phyloP scores from a whole-genome alignment of 2,329 filamentous ascomycete species.

The Aspergillus phoenicis region DNA sequence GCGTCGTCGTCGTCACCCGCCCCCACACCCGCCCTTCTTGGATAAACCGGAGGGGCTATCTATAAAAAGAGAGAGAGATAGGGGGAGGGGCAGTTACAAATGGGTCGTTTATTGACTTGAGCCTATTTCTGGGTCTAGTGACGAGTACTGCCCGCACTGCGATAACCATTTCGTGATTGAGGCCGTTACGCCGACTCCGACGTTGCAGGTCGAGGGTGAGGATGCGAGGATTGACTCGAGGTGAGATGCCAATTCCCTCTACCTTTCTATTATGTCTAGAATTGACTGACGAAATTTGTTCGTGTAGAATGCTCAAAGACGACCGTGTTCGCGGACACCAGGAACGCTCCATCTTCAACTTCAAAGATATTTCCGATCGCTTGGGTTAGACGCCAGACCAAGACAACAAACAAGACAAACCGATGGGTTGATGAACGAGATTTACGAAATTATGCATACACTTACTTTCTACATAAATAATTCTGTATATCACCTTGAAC shows the following conservation, averaged over 20 bases:
- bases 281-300: not conserved
- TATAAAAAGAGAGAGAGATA: not conserved
- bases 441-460: constrained; percentile 32
- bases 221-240: constrained; percentile 81
- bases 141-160: constrained; percentile 98
- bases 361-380: constrained; percentile 72
- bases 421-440: constrained; percentile 29
- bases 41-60: not conserved
- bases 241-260: constrained; percentile 32
- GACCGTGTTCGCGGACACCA: constrained; percentile 69
- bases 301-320: constrained; percentile 79
- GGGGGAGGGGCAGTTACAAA: not conserved
- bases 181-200: constrained; percentile 78
- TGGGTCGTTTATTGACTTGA: not conserved
- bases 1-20: constrained; percentile 11
- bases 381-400: constrained; percentile 59
- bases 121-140: constrained; percentile 51
- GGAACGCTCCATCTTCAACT: constrained; percentile 71
- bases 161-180: constrained; percentile 98
- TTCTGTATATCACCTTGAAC: not conserved
- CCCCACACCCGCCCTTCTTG: not conserved
- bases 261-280: not conserved
- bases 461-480: constrained; percentile 5
- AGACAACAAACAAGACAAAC: not conserved
- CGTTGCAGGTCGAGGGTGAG: constrained; percentile 85